phyloP scores from a whole-genome alignment of 495 filamentous ascomycete genomes.

The Collariella sp. region DNA sequence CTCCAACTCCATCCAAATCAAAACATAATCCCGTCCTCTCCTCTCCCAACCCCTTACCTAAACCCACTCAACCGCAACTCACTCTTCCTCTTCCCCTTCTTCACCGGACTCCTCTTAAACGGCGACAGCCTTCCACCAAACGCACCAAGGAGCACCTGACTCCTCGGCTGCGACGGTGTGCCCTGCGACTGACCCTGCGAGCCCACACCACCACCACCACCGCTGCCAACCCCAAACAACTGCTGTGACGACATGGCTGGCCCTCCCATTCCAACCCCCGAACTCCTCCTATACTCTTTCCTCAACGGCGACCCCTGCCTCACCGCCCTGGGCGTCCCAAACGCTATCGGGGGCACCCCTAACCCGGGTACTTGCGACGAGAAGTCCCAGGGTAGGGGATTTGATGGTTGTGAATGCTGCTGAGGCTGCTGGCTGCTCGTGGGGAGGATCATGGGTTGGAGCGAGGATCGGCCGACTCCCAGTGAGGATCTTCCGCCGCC shows the following conservation, averaged over 20 bases:
- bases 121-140: constrained; percentile 9
- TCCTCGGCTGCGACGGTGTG: constrained; percentile 9
- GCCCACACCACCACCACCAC: too few relatives aligned
- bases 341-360: background rate
- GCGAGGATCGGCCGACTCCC: background rate
- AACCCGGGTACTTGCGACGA: background rate
- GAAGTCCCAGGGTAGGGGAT: constrained; percentile 1
- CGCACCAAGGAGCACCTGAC: constrained; percentile 14
- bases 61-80: constrained; percentile 16
- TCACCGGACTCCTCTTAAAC: constrained; percentile 8
- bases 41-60: constrained; percentile 1
- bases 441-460: constrained; percentile 2
- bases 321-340: constrained; percentile 8
- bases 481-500: too few relatives aligned
- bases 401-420: too few relatives aligned
- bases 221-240: background rate
- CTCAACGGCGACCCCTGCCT: constrained; percentile 3
- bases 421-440: background rate
- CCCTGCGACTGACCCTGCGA: background rate
- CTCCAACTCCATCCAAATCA: background rate
- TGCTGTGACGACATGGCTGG: background rate
- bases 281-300: constrained; percentile 6
- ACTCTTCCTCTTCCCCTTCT: constrained; percentile 19
- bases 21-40: background rate
- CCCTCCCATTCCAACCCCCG: background rate